Evolutionary conservation across 371 early-diverging fungal genomes (phyloP), one percentile per base, ranked within the genome.

Genomic region (Mortierella sp.): DNA sequence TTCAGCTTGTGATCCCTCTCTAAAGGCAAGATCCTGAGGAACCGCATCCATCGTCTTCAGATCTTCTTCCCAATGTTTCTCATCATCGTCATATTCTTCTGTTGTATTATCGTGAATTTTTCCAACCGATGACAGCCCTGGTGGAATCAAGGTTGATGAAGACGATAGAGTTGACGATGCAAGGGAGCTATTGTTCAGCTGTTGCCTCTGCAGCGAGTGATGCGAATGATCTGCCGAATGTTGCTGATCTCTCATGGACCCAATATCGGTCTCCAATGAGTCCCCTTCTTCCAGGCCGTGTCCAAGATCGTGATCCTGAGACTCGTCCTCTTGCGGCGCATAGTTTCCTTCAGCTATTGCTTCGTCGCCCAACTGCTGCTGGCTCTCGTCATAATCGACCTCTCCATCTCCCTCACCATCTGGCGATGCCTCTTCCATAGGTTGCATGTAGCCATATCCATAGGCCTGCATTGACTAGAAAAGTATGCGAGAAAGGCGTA

Each of bases 401-500:
- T 37, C 37, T 37, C 37, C 37, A 37, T 37, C 37, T 3, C 37
- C 37, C 37, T 37, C 37, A 37, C 3, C 37, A 37, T 37, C 37
- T 37, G 37, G 37, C 9, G 37, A 3, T 9, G 37, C 9, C 9
- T 37, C 37, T 37, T 37, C 37, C 37, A 37, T 37, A 9, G 37
- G 37, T 37, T 37, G 62, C 58, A 66, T 66, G 30, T 66, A 72
- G 21, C 72, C 72, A 45, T 66, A 72, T 7, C 57, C 62, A 51
- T 57, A 72, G 62, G 66, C 62, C 7, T 60, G 43, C 72, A 37
- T 37, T 66, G 66, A 19, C 15, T 46, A 9, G 2, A 11, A 23
- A 18, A 21, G 37, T 2, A 1, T 43, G 21, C 21, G 1, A 23
- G 5, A 45, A 11, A 18, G n/a, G n/a, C 48, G 16, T 11, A 9